phyloP scores from a whole-genome alignment of 2,329 filamentous ascomycete species.

The Sordariomycetes sp. region DNA sequence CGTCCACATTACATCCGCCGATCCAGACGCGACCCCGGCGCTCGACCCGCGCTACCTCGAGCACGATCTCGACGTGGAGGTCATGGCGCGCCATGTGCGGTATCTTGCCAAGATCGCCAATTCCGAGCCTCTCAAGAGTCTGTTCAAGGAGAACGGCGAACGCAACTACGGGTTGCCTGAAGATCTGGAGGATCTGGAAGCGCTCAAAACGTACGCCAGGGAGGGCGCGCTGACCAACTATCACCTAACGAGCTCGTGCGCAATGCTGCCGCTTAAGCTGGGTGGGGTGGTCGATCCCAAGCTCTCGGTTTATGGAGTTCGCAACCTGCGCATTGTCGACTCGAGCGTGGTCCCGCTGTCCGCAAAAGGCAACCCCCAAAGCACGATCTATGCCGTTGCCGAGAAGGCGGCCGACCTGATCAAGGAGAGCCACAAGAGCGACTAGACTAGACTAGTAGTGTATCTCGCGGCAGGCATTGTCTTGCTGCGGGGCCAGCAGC shows the following conservation, averaged over 20 bases:
- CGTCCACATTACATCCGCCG: slow-evolving; percentile 13
- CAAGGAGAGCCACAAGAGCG: too few relatives aligned
- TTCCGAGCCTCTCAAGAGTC: slow-evolving; percentile 23
- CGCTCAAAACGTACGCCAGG: slow-evolving; percentile 13
- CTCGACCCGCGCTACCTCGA: slow-evolving; percentile 22
- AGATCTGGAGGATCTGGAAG: slow-evolving; percentile 9
- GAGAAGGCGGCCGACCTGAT: slow-evolving; percentile 31
- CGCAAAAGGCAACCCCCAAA: slow-evolving; percentile 28
- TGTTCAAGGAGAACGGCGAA: slow-evolving; percentile 15
- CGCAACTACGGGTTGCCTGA: slow-evolving; percentile 18
- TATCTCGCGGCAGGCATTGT: too few relatives aligned
- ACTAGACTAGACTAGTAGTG: too few relatives aligned
- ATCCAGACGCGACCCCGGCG: slow-evolving; percentile 16
- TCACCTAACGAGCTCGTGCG: slow-evolving; percentile 31
- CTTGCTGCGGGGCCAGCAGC: too few relatives aligned
- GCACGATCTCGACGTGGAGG: slow-evolving; percentile 25
- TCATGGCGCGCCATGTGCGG: slow-evolving; percentile 19
- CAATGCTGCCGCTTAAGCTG: slow-evolving; percentile 30
- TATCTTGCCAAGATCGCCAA: slow-evolving; percentile 17
- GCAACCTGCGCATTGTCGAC: slow-evolving; percentile 19
- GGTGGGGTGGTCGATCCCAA: slow-evolving; percentile 25
- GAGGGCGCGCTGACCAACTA: slow-evolving; percentile 22
- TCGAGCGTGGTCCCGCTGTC: slow-evolving; percentile 14
- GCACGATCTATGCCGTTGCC: slow-evolving; percentile 45
- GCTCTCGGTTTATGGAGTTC: slow-evolving; percentile 22